Percentiles rank a stretch among this genome's conserved stretches.
phyloP scores from a whole-genome alignment of 192 early-diverging fungal species.

The Coemansia sp. region DNA sequence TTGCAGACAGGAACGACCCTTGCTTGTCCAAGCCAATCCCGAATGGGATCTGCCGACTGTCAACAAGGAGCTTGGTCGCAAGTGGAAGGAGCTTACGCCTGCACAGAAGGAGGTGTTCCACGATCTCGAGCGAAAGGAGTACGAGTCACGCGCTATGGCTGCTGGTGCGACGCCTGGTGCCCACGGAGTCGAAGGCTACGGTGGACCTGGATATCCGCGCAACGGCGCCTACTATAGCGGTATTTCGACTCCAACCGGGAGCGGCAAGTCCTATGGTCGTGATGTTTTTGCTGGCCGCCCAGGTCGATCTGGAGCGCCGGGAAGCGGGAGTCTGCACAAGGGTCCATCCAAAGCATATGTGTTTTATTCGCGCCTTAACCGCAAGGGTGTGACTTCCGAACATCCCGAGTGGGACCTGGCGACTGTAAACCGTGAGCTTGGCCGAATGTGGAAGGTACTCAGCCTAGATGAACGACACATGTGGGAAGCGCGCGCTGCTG shows the following conservation, averaged over 20 bases:
- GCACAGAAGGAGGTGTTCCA: conserved; percentile 37
- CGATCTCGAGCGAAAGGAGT: conserved; percentile 39
- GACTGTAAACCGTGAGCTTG: conserved; percentile 49
- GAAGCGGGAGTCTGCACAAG: conserved; percentile 40
- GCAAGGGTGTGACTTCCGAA: conserved; percentile 31
- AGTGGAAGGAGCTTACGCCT: conserved; percentile 46
- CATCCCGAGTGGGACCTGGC: conserved; percentile 51
- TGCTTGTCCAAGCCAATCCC: conserved; percentile 37
- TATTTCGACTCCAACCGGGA: conserved; percentile 1
- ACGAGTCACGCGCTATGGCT: conserved; percentile 27
- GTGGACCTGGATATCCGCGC: conserved; percentile 17
- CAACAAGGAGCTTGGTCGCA: conserved; percentile 54
- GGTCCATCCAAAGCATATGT: conserved; percentile 53
- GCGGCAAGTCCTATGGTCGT: conserved; percentile 3
- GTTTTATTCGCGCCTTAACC: conserved; percentile 44
- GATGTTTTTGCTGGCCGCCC: conserved; percentile 3
- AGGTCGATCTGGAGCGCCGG: conserved; percentile 9
- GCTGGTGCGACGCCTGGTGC: background rate
- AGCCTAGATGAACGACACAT: conserved; percentile 30
- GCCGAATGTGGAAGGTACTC: conserved; percentile 50
- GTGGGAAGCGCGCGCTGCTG: conserved; percentile 43
- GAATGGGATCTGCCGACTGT: conserved; percentile 50
- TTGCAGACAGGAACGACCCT: conserved; percentile 42
- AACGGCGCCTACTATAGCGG: conserved; percentile 22
- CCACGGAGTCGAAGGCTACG: background rate